phyloP scores from a whole-genome alignment of 106 monocot genomes.

The Dactylorhiza incarnata region DNA sequence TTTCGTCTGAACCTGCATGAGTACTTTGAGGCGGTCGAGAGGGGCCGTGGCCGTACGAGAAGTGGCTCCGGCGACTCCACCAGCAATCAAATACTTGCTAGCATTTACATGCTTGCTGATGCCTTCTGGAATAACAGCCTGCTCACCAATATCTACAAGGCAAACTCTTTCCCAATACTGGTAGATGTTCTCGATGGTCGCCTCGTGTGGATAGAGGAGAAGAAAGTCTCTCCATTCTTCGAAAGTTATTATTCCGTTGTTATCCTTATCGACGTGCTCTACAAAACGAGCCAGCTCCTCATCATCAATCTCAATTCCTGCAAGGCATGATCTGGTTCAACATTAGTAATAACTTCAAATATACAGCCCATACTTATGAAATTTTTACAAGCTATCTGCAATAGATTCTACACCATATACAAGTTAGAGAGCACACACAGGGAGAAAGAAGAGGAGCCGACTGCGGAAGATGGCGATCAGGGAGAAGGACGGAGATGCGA shows the following conservation, averaged over 20 bases:
- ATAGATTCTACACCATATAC: not conserved
- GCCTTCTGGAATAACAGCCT: conserved; percentile 84
- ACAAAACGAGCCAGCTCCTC: conserved; percentile 92
- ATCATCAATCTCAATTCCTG: conserved; percentile 92
- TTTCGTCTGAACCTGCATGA: conserved; percentile 80
- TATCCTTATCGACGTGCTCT: conserved; percentile 96
- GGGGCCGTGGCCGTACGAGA: conserved; percentile 91
- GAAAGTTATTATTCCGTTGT: conserved; percentile 93
- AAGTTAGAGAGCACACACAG: no score
- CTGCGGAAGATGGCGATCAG: no score
- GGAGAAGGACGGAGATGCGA: no score
- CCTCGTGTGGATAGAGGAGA: conserved; percentile 86
- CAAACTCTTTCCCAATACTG: conserved; percentile 85
- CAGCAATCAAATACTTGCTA: conserved; percentile 83
- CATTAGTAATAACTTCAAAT: not conserved
- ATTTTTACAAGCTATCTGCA: not conserved
- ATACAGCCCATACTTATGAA: not conserved
- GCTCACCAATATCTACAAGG: conserved; percentile 90
- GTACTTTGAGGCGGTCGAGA: conserved; percentile 86
- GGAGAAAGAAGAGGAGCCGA: no score
- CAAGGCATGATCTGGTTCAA: conserved; percentile 15
- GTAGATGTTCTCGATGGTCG: conserved; percentile 86
- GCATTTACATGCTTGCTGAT: conserved; percentile 79
- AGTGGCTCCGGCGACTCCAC: conserved; percentile 87
- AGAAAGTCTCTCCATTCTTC: conserved; percentile 99